A percentile compares a stretch with the other conserved stretches of the same genome.
Conservation (phyloP, 306 rosid species). For the Dicorynia guianensis region DNA sequence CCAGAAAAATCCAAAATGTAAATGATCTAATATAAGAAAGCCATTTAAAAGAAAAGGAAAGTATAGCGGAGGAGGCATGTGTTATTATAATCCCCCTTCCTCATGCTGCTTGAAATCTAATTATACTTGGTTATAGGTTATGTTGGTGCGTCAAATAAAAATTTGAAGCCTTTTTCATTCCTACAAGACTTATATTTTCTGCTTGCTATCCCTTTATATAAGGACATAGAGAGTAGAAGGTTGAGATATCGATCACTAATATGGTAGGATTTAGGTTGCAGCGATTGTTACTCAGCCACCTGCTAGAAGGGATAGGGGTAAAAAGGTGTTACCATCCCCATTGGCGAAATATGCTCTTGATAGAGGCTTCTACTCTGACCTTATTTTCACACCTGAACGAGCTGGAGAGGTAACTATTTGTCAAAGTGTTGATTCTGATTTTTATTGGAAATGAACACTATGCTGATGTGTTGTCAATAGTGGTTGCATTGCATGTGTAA, state of each 20-base stretch:
- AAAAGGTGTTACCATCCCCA: conserved; percentile 73
- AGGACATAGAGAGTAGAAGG: background rate
- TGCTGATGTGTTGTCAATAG: background rate
- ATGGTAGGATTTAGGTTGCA: conserved; percentile 64
- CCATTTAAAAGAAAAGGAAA: background rate
- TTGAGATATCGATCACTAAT: conserved; percentile 19
- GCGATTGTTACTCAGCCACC: conserved; percentile 94
- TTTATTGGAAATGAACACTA: conserved; percentile 1
- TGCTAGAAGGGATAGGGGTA: conserved; percentile 85
- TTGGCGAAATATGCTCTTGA: conserved; percentile 81
- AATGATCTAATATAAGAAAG: background rate
- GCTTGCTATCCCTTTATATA: background rate
- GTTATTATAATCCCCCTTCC: background rate
- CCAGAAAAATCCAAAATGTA: too few species aligned
- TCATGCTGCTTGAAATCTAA: background rate
- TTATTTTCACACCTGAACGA: conserved; percentile 77
- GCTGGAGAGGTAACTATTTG: conserved; percentile 70
- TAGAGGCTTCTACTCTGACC: conserved; percentile 74
- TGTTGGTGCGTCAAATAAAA: too few species aligned
- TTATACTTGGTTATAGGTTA: background rate
- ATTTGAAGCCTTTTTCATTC: background rate
- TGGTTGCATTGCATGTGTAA: background rate
- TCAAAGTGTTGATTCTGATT: background rate
- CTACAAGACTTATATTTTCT: background rate
- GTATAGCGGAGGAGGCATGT: background rate